Conservation (phyloP, 352 stramenopile genomes). For the Phytophthora sp. region DNA sequence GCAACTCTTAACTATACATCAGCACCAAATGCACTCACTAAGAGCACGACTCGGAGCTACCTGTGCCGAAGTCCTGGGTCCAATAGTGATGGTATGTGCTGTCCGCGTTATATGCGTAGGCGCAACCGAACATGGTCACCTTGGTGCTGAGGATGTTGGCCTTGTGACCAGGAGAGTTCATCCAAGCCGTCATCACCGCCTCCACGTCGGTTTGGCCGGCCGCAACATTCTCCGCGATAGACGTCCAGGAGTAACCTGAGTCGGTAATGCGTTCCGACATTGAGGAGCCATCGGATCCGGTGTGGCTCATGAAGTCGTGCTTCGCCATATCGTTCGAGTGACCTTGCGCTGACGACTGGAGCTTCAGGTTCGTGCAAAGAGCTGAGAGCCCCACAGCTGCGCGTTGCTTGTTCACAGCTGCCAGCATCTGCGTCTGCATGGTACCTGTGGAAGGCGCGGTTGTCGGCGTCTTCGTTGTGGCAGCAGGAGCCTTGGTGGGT, state of each 20-base stretch:
- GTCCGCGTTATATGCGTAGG: conserved; percentile 50
- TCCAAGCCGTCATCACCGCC: conserved; percentile 43
- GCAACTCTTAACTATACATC: background rate
- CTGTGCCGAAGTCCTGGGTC: conserved; percentile 60
- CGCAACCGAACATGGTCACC: conserved; percentile 39
- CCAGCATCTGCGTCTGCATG: conserved; percentile 39
- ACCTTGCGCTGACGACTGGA: conserved; percentile 19
- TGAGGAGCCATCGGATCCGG: conserved; percentile 39
- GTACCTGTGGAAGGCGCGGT: conserved; percentile 4
- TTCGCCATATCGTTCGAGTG: conserved; percentile 49
- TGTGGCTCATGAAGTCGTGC: conserved; percentile 56
- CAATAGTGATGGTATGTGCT: conserved; percentile 61
- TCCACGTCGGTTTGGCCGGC: conserved; percentile 39
- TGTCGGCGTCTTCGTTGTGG: background rate
- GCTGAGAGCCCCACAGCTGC: conserved; percentile 26
- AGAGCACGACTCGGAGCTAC: conserved; percentile 30
- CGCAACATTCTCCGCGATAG: conserved; percentile 53
- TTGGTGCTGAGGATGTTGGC: conserved; percentile 35
- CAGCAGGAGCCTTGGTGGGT: conserved; percentile 14
- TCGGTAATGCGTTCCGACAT: conserved; percentile 40
- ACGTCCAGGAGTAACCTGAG: conserved; percentile 44
- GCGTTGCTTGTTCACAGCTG: conserved; percentile 51
- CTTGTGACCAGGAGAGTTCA: conserved; percentile 35
- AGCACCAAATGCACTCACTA: conserved; percentile 2
- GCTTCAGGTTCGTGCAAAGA: conserved; percentile 43